Base-by-base conservation (phyloP, 73 alveolate species). In the Durusdinium trenchii region DNA sequence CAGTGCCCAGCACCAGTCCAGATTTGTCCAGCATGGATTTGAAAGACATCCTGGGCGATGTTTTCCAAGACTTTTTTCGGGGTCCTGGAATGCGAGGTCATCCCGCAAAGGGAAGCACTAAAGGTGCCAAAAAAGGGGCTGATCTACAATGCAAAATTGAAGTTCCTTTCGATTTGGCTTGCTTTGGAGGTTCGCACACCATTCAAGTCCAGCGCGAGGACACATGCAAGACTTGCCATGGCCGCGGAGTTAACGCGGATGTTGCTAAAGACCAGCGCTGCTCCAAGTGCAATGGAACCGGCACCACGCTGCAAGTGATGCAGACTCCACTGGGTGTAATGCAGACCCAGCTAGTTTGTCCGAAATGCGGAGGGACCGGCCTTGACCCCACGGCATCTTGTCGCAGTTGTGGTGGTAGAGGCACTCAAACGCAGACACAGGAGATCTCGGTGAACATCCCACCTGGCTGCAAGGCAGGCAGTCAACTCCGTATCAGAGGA, bases 391-490 rank as follows among this genome's bases (percentile, higher is more conserved):
- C n/a, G 38, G 99, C 99, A 14, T 47, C 67, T 52, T 94, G 99
- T 51, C 57, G 69, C 14, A 51, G 91, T 26, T 94, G 99, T 30
- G 67, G 83, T 35, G 99, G 99, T 51, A 94, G 76, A 30, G 99
- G 99, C 43, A 94, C 99, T 32, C 79, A 76, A 78, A 67, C 78
- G 42, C 62, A 43, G 14, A 43, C 67, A 1, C 38, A 36, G 28
- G 99, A 94, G 82, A 67, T 94, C 40, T 81, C 99, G 3, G 94
- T 94, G 94, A 94, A n/a, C 60, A 78, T 94, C 67, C 99, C 99
- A 5, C 71, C 90, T 26, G 99, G 99, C 45, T 75, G 99, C 69
- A 94, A 73, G 16, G 50, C 73, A 50, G 99, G 99, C 26, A 75
- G 83, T 71, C 61, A 52, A 50, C 54, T 94, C 42, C 99, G 99